Percentiles rank a stretch among this genome's conserved stretches.
phyloP scores from a whole-genome alignment of 257 asterid genomes.

The Haberlea rhodopensis region DNA sequence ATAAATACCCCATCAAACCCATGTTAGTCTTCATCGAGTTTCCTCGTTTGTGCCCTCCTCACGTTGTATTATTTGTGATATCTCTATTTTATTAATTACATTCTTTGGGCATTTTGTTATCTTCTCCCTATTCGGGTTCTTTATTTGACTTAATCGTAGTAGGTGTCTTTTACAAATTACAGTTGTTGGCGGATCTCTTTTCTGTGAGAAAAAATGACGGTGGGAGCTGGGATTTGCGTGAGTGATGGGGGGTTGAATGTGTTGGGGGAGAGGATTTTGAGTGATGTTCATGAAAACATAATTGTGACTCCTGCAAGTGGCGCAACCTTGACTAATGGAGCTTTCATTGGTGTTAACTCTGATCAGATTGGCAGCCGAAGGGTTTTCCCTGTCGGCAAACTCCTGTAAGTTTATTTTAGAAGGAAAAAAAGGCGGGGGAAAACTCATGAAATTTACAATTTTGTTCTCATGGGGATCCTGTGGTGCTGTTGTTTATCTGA shows the following conservation, averaged over 20 bases:
- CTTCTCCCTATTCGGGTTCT: neutral
- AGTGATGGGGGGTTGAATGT: conserved; percentile 63
- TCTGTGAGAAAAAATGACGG: conserved; percentile 35
- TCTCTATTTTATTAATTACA: neutral
- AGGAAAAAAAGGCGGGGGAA: too few relatives aligned
- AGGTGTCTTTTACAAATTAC: too few relatives aligned
- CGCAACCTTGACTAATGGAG: conserved; percentile 54
- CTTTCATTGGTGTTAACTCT: conserved; percentile 78
- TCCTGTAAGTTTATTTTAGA: conserved; percentile 44
- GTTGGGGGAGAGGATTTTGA: conserved; percentile 57
- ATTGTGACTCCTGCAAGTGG: conserved; percentile 67
- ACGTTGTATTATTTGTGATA: conserved; percentile 4
- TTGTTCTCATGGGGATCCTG: too few relatives aligned
- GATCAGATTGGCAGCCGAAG: conserved; percentile 64
- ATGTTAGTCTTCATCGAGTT: conserved; percentile 16
- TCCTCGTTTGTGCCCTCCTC: neutral
- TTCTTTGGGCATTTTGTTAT: neutral
- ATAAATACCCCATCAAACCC: conserved; percentile 32
- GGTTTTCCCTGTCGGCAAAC: conserved; percentile 78
- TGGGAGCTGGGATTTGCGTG: conserved; percentile 55
- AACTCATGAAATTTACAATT: too few relatives aligned
- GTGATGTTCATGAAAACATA: conserved; percentile 53
- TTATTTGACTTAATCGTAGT: neutral
- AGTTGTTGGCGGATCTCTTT: neutral
- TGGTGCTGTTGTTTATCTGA: too few relatives aligned